phyloP scores from a whole-genome alignment of 2,329 filamentous ascomycete genomes.

The Scleromitrula shiraiana region DNA sequence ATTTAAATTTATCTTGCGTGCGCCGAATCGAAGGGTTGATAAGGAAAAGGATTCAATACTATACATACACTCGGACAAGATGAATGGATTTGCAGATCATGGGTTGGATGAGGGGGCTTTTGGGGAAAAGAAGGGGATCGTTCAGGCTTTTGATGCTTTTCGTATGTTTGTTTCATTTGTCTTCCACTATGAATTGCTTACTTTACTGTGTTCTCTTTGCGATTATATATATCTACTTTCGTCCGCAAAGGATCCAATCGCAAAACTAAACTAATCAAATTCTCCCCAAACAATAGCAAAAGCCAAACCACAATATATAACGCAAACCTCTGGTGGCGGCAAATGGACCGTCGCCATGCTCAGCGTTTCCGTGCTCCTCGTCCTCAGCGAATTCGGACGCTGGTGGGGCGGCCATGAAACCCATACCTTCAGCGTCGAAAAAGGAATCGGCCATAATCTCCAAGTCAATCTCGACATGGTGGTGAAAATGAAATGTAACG shows the following conservation, averaged over 20 bases:
- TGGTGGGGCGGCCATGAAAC: slow-evolving; percentile 82
- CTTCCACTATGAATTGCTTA: too few species aligned
- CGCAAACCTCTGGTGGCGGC: slow-evolving; percentile 75
- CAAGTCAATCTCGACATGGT: slow-evolving; percentile 97
- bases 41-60: neutral
- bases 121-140: slow-evolving; percentile 60
- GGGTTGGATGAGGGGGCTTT: slow-evolving; percentile 73
- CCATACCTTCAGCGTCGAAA: slow-evolving; percentile 90
- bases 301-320: slow-evolving; percentile 88
- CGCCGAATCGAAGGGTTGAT: neutral
- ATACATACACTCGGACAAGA: slow-evolving; percentile 16
- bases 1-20: neutral
- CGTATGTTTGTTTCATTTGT: slow-evolving; percentile 51
- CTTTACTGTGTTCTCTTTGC: neutral
- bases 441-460: slow-evolving; percentile 76
- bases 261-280: neutral
- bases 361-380: slow-evolving; percentile 64
- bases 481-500: slow-evolving; percentile 75
- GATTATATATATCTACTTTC: neutral
- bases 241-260: neutral
- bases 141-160: slow-evolving; percentile 94
- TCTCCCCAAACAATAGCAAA: slow-evolving; percentile 61
- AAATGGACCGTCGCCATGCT: slow-evolving; percentile 87
- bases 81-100: slow-evolving; percentile 73
- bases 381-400: slow-evolving; percentile 66